These are phyloP conservation scores for Chrysoporthe austroafricana DNA, from an alignment of 2,329 filamentous ascomycete species.

Conservation along the genomic window DNA sequence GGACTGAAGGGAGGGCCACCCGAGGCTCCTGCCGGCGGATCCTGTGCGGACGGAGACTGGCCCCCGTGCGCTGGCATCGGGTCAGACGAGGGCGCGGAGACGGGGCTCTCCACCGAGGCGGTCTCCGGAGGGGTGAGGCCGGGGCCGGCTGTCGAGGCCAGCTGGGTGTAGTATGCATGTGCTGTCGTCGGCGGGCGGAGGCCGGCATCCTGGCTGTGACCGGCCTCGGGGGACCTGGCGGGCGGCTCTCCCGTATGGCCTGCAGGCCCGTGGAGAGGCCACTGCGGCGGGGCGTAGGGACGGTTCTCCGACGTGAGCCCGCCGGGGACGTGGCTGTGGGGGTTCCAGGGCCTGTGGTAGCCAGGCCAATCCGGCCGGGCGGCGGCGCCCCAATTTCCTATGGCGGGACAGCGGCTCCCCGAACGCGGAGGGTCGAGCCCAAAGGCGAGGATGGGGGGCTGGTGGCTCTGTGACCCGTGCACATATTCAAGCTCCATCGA, in stretches of 20 bases:
- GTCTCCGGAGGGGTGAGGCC: neutral
- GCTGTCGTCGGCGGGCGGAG: neutral
- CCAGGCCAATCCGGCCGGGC: neutral
- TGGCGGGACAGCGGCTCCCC: conserved; percentile 3
- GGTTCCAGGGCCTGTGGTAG: neutral
- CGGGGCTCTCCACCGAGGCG: neutral
- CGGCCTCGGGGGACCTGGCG: neutral
- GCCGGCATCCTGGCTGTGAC: neutral
- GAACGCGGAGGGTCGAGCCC: neutral
- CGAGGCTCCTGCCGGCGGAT: neutral
- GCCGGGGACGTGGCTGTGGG: neutral
- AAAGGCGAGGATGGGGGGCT: neutral
- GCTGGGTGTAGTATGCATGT: neutral
- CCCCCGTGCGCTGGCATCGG: neutral
- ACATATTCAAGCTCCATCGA: conserved; percentile 10
- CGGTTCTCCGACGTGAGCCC: neutral
- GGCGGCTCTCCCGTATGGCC: neutral
- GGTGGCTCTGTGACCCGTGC: neutral
- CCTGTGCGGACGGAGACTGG: neutral
- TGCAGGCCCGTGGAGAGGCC: neutral
- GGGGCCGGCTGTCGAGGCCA: neutral
- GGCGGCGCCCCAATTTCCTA: neutral
- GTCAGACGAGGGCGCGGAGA: neutral
- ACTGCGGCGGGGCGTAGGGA: neutral
- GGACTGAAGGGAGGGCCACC: neutral